Evolutionary conservation across 805 yeast genomes (phyloP).

Genomic region (Myxozyma udenii): DNA sequence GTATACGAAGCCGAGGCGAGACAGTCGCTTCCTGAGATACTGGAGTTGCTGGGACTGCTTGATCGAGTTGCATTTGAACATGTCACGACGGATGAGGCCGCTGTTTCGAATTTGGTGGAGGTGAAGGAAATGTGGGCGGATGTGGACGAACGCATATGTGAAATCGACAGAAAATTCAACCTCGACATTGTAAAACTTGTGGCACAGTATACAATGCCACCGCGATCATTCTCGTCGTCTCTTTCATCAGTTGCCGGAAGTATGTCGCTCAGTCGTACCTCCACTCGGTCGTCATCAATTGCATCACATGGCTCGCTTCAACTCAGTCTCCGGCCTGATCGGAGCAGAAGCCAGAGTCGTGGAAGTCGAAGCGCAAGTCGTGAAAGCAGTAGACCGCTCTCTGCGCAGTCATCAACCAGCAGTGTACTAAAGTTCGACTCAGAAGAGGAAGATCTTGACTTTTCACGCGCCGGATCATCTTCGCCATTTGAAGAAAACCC

Average conservation of each 20-base stretch:
- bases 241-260: not conserved
- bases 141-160: slow-evolving; percentile 13
- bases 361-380: slow-evolving; percentile 17
- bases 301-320: not conserved
- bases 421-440: no score
- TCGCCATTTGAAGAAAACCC: slow-evolving; percentile 24
- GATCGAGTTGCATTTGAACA: slow-evolving; percentile 9
- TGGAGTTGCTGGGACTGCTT: slow-evolving; percentile 10
- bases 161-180: slow-evolving; percentile 13
- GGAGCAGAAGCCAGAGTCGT: slow-evolving; percentile 16
- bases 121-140: slow-evolving; percentile 16
- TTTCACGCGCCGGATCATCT: not conserved
- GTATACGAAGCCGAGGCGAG: slow-evolving; percentile 8
- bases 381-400: no score
- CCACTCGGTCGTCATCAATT: slow-evolving; percentile 10
- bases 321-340: not conserved
- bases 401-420: no score
- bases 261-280: slow-evolving; percentile 16
- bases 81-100: slow-evolving; percentile 7
- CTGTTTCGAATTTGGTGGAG: slow-evolving; percentile 10
- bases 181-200: slow-evolving; percentile 9
- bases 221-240: not conserved
- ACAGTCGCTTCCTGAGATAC: slow-evolving; percentile 8
- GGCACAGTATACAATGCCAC: not conserved
- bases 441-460: not conserved